Evolutionary conservation across 352 stramenopile species (phyloP), one percentile per base, ranked within the genome.

Genomic region (Saprolegnia diclina): DNA sequence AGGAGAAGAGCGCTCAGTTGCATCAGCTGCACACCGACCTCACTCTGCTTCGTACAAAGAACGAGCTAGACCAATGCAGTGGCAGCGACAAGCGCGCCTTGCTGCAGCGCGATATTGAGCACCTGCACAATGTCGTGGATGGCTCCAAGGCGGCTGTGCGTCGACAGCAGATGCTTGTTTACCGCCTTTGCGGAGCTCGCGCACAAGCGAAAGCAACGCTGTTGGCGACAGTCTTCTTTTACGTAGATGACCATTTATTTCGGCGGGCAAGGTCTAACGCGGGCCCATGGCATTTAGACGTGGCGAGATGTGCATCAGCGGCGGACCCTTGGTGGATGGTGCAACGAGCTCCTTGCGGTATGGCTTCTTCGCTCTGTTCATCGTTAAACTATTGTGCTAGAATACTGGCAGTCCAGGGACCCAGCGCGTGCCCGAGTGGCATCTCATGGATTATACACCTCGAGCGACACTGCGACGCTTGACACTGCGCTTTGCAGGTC

Each of bases 331-430:
- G 52, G 13, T 4, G 1, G 19, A 24, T 59, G 24, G 52, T 26
- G n/a, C 35, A 59, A 59, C 35, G 52, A 40, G 11, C 24, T 59
- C 11, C 52, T 59, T 16, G 24, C 35, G 52, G 52, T 59, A 59
- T 3, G 2, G 29, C 5, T 35, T 5, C 29, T 35, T 35, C 29
- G 29, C 29, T 35, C 29, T 35, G 18, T 48, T 11, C 11, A n/a
- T 16, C 42, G 13, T 48, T 45, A 7, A 45, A 45, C 38, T 14
- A 45, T n/a, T 14, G 42, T n/a, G 13, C 2, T n/a, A 14, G 13
- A 14, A 48, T 48, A 14, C 42, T 48, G 42, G 29, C 5, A 5
- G 29, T 35, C 29, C 2, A 48, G 42, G 13, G 42, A 48, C 42
- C 42, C 13, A 4, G 13, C 42, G 42, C 42, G 18, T 14, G 42